These are phyloP conservation scores for Blastobotrys persicus DNA, from an alignment of 1,139 yeast genomes.

Conservation along the genomic window DNA sequence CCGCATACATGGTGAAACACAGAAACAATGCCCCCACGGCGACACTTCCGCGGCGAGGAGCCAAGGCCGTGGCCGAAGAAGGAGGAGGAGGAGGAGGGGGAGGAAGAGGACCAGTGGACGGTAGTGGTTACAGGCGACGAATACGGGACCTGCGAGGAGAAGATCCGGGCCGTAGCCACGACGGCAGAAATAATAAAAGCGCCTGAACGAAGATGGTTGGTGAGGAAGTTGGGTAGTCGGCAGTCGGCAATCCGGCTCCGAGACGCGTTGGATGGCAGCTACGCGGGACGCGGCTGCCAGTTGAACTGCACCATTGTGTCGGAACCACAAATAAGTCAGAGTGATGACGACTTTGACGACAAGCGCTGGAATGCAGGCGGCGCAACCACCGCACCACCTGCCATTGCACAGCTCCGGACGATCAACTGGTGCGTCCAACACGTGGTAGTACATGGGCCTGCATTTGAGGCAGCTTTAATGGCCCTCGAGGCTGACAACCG, in stretches of 20 bases:
- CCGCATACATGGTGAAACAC: not conserved
- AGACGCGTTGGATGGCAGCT: slow-evolving; percentile 22
- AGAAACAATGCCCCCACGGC: no score
- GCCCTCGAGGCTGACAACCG: slow-evolving; percentile 26
- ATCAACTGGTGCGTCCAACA: slow-evolving; percentile 28
- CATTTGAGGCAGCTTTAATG: slow-evolving; percentile 30
- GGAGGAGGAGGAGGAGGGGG: not conserved
- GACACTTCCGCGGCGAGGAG: not conserved
- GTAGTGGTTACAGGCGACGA: no score
- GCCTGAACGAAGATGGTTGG: not conserved
- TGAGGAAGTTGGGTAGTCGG: slow-evolving; percentile 14
- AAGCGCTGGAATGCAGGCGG: not conserved
- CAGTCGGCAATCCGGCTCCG: slow-evolving; percentile 20
- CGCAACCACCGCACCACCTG: slow-evolving; percentile 12
- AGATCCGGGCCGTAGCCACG: no score
- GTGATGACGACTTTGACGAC: no score
- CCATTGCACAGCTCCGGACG: slow-evolving; percentile 20
- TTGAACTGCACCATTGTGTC: slow-evolving; percentile 8
- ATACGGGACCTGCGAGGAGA: no score
- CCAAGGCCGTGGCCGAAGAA: not conserved
- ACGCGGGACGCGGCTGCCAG: slow-evolving; percentile 27
- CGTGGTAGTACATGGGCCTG: slow-evolving; percentile 27
- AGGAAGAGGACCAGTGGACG: not conserved
- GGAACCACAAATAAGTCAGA: no score
- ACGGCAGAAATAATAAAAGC: not conserved